Percentiles rank a stretch among this genome's conserved stretches.
Evolutionary conservation across 2,329 filamentous ascomycete genomes (phyloP).

Genomic region (Microdochium trichocladiopsis): DNA sequence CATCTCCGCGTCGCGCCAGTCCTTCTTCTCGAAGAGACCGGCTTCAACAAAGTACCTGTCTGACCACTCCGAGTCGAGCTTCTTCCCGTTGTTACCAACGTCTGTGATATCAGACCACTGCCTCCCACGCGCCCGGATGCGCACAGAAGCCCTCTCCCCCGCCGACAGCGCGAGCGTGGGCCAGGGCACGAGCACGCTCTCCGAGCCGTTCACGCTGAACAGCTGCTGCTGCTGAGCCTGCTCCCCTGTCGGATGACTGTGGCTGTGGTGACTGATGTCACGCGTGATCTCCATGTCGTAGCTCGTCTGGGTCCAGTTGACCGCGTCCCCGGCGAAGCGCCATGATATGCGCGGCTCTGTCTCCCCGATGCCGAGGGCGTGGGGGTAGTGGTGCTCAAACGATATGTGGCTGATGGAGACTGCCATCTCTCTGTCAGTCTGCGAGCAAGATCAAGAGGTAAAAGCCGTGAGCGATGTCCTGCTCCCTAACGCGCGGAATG

Average conservation of each 20-base stretch:
- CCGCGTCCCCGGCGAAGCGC: not conserved
- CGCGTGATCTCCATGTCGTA: not conserved
- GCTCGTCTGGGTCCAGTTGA: not conserved
- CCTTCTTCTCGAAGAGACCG: conserved; percentile 17
- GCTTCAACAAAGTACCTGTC: conserved; percentile 24
- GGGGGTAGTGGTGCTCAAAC: not conserved
- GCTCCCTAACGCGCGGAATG: too few relatives aligned
- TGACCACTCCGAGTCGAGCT: too few relatives aligned
- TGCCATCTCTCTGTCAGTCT: too few relatives aligned
- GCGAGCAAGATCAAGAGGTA: too few relatives aligned
- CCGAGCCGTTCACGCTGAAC: conserved; percentile 12
- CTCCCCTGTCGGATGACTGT: too few relatives aligned
- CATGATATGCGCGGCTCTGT: not conserved
- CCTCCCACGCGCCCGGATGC: conserved; percentile 25
- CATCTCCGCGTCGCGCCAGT: conserved; percentile 19
- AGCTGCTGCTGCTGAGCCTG: too few relatives aligned
- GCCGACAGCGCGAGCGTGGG: conserved; percentile 24
- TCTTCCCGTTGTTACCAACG: too few relatives aligned
- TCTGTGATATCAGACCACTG: conserved; percentile 12
- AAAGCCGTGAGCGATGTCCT: too few relatives aligned
- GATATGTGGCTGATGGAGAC: not conserved
- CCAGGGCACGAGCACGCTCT: conserved; percentile 36
- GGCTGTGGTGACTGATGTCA: too few relatives aligned
- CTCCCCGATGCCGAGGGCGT: not conserved
- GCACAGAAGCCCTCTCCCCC: conserved; percentile 21